phyloP scores from a whole-genome alignment of 192 early-diverging fungal genomes.

The Mycoemilia scoparia region DNA sequence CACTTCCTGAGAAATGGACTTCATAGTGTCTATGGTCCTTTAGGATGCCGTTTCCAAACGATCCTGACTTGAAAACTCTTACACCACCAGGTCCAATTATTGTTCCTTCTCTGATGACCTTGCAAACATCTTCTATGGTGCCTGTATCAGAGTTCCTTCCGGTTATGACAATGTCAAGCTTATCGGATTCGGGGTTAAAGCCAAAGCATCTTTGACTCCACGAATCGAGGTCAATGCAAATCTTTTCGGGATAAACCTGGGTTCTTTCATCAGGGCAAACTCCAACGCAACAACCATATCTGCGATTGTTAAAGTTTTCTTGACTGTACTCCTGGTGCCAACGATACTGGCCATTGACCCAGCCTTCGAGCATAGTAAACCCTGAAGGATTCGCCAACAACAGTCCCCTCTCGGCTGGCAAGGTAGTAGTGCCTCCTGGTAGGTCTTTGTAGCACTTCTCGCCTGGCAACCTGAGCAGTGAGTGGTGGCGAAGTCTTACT shows the following conservation, averaged over 20 bases:
- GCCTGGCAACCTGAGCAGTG: slow-evolving; percentile 35
- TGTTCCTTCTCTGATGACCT: neutral
- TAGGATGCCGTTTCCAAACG: slow-evolving; percentile 25
- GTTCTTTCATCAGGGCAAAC: slow-evolving; percentile 6
- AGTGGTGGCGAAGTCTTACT: slow-evolving; percentile 37
- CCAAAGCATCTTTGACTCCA: slow-evolving; percentile 13
- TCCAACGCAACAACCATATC: slow-evolving; percentile 7
- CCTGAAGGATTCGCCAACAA: slow-evolving; percentile 23
- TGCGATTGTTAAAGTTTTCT: slow-evolving; percentile 13
- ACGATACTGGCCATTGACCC: slow-evolving; percentile 26
- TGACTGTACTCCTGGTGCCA: slow-evolving; percentile 34
- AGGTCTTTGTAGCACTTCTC: slow-evolving; percentile 8
- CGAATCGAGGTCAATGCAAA: slow-evolving; percentile 4
- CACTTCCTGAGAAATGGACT: slow-evolving; percentile 13
- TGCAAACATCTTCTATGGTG: slow-evolving; percentile 6
- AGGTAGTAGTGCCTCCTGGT: slow-evolving; percentile 8
- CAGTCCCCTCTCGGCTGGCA: slow-evolving; percentile 16
- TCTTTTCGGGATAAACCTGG: slow-evolving; percentile 6
- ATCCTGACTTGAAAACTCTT: slow-evolving; percentile 6
- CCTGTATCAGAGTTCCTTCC: slow-evolving; percentile 10
- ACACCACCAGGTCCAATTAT: slow-evolving; percentile 7
- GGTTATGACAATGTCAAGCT: slow-evolving; percentile 15
- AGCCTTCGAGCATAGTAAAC: slow-evolving; percentile 37
- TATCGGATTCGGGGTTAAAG: slow-evolving; percentile 9
- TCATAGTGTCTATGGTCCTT: slow-evolving; percentile 8